Base-by-base conservation (phyloP, 2,329 filamentous ascomycete species). In the Aspergillus flavus region DNA sequence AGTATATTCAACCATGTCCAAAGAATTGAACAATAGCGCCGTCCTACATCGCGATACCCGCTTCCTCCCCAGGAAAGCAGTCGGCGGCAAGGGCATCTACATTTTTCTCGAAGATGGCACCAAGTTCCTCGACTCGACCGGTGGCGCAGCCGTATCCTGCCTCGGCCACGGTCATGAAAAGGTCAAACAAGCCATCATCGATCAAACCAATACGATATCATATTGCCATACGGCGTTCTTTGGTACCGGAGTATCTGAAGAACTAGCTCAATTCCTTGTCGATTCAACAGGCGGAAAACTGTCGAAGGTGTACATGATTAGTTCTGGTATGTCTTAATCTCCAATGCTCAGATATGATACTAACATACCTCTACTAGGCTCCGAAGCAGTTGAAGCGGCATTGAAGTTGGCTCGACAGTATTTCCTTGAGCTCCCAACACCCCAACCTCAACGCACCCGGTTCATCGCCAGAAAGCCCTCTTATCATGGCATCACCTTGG, bases 401-500 rank as follows among this genome's bases (percentile, higher is more conserved):
- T 76, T 91, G 64, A 93, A 93, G 70, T 77, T 92, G 19, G 82
- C 87, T 12, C 80, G 86, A 1, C 89, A 93, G 72, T 92, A 88
- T 71, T 89, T 85, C 68, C 79, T 86, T 19, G 88, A 90, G 73
- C 81, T 86, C 43, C 66, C 76, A 2, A 76, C 78, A 0, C 81
- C 81, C 4, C 79, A 91, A 67, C 81, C 83, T 1, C 75, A 82
- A 55, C 82, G 89, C 2, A 81, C 80, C 0, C 82, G 84, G 55
- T 90, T 90, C 76, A 90, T 93, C 68, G 82, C 87, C 6, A 84
- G 90, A 19, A 78, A 85, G 34, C 82, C 87, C 26, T 89, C 87
- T 12, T 93, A 91, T 69, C 91, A 93, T 69, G 91, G 91, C 6
- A 87, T 84, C 32, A 92, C 90, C 0, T 74, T 93, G 0, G 90